A percentile compares a stretch with the other conserved stretches of the same genome.
phyloP scores from a whole-genome alignment of 306 rosid genomes.

The Fagus crenata region DNA sequence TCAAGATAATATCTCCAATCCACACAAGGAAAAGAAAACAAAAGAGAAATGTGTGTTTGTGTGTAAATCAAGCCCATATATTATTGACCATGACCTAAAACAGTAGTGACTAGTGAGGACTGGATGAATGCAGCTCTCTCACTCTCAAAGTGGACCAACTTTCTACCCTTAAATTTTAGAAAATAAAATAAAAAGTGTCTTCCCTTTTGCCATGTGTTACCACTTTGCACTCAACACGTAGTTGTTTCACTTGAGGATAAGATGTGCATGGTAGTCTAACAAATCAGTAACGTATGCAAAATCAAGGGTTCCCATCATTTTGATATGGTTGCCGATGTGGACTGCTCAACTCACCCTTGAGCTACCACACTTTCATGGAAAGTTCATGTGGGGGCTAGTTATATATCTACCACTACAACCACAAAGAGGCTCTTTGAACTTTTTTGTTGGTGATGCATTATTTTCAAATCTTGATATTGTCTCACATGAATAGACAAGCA shows the following conservation, averaged over 20 bases:
- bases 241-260: constrained; percentile 13
- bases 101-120: too few relatives aligned
- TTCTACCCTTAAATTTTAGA: neutral
- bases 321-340: constrained; percentile 11
- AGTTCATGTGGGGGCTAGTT: neutral
- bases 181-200: neutral
- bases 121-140: too few relatives aligned
- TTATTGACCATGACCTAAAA: too few relatives aligned
- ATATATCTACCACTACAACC: neutral
- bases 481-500: neutral
- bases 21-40: too few relatives aligned
- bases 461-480: neutral
- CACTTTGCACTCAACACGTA: neutral
- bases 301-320: constrained; percentile 10
- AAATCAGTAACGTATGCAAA: neutral
- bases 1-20: too few relatives aligned
- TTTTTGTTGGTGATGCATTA: neutral
- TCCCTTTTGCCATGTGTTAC: neutral
- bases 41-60: too few relatives aligned
- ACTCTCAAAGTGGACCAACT: too few relatives aligned
- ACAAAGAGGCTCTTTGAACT: neutral
- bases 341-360: neutral
- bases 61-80: too few relatives aligned
- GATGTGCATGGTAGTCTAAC: constrained; percentile 14
- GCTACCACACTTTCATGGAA: too few relatives aligned